A percentile compares a stretch with the other conserved stretches of the same genome.
Evolutionary conservation across 2,329 filamentous ascomycete genomes (phyloP).

Genomic region (Leptoxyphium fumago): DNA sequence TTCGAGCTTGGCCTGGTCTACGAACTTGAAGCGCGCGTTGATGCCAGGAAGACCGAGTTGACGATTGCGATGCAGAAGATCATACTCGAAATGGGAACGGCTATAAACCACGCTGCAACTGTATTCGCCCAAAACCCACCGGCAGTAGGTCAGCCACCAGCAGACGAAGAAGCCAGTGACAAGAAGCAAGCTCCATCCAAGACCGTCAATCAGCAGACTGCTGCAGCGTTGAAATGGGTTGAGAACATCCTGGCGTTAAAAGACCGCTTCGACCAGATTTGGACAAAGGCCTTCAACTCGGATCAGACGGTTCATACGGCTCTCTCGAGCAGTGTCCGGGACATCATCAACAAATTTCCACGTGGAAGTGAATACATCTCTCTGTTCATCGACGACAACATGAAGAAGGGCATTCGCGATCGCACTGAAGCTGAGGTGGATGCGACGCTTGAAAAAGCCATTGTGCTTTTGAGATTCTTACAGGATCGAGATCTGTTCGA

Average conservation of each 20-base stretch:
- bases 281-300: constrained; percentile 53
- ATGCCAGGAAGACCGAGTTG: constrained; percentile 55
- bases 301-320: constrained; percentile 70
- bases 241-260: constrained; percentile 78
- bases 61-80: constrained; percentile 57
- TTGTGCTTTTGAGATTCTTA: constrained; percentile 73
- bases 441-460: constrained; percentile 71
- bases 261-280: constrained; percentile 75
- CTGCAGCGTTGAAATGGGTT: constrained; percentile 85
- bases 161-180: constrained; percentile 22
- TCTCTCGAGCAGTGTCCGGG: constrained; percentile 72
- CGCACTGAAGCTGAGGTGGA: constrained; percentile 86
- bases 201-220: constrained; percentile 59
- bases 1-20: constrained; percentile 73
- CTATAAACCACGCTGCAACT: constrained; percentile 59
- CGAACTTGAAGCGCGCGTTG: constrained; percentile 61
- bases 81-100: constrained; percentile 63
- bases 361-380: constrained; percentile 87
- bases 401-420: constrained; percentile 85
- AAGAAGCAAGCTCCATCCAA: constrained; percentile 27
- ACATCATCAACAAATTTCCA: constrained; percentile 80
- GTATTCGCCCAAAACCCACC: constrained; percentile 42
- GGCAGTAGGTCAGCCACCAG: constrained; percentile 36
- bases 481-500: constrained; percentile 91
- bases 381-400: constrained; percentile 89